A percentile compares a stretch with the other conserved stretches of the same genome.
Conservation (phyloP, 2,329 filamentous ascomycete species). For the Talaromyces piceae region DNA sequence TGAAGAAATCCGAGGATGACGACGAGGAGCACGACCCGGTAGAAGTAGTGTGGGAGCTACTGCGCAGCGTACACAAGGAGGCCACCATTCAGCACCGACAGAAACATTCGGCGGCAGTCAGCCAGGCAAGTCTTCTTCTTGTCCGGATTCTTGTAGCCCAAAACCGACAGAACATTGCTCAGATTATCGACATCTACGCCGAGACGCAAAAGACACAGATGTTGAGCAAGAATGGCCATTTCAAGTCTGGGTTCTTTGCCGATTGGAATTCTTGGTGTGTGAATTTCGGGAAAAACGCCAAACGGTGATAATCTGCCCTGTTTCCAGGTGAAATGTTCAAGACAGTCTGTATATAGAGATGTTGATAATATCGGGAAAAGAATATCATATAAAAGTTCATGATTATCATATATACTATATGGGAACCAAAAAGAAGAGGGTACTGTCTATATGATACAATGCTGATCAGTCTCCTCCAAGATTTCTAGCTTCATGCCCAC, state of each 20-base stretch:
- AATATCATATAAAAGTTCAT: no score
- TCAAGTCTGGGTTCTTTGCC: constrained; percentile 59
- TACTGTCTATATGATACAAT: constrained; percentile 49
- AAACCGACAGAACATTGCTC: constrained; percentile 46
- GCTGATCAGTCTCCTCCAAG: constrained; percentile 49
- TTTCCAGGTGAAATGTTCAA: background rate
- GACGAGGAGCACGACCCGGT: constrained; percentile 1
- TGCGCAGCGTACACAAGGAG: constrained; percentile 63
- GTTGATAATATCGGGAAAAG: no score
- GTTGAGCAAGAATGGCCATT: constrained; percentile 48
- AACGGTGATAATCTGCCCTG: constrained; percentile 19
- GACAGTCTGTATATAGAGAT: background rate
- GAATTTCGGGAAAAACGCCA: constrained; percentile 36
- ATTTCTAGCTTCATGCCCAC: constrained; percentile 56
- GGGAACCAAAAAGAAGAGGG: no score
- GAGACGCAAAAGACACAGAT: constrained; percentile 55
- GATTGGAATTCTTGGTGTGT: constrained; percentile 69
- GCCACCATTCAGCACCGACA: constrained; percentile 50
- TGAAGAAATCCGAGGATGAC: constrained; percentile 16
- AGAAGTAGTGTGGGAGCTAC: constrained; percentile 47
- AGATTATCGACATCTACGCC: constrained; percentile 58
- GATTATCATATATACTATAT: no score
- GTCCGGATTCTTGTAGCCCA: constrained; percentile 37
- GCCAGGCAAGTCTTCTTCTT: constrained; percentile 45
- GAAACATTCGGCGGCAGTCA: constrained; percentile 66